Evolutionary conservation across 1,284 basidiomycete genomes (phyloP), one percentile per base, ranked within the genome.

Genomic region (Cryptococcus sp.): DNA sequence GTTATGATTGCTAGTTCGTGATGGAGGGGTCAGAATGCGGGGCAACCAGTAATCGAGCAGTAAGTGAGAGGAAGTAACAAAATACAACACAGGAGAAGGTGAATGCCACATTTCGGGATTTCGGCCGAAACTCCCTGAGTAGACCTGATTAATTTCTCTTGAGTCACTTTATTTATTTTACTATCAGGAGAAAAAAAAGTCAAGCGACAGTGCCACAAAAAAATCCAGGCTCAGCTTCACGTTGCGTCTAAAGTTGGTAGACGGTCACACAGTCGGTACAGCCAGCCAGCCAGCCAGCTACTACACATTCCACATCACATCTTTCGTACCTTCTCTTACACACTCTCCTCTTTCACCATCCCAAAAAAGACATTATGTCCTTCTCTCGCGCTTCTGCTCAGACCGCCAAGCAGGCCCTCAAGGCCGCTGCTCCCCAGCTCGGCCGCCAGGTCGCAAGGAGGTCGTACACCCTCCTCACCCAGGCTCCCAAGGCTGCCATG

Each of bases 401-500:
- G 67, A 84, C 81, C 38, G 65, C 73, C 62, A 72, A 73, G 61
- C 70, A 73, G 59, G 77, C 75, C 54, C 63, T 74, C 49, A 81
- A 80, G 68, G 76, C 80, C 58, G 77, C 83, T 68, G 75, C 79
- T 52, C 74, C 81, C 59, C 55, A 63, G 46, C 68, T 70, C 57
- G 41, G 41, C 41, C 41, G 41, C n/a, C 41, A 44, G 41, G 69
- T 70, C 57, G 74, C 74, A 46, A 69, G 67, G 65, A 53, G 88
- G 85, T 85, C 86, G 45, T 90, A 88, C 80, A 89, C 90, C 46
- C 79, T 89, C 61, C 82, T 91, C 56, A 83, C 87, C 49, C 80
- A 75, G 55, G 80, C 80, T 54, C 80, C 76, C 58, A 75, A 72
- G 65, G 72, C 66, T 53, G 64, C 65, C 54, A 66, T 72, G 59